Percentiles rank a stretch among this genome's conserved stretches.
Evolutionary conservation across 148 eudicot genomes (phyloP).

Genomic region (Diospyros kaki): DNA sequence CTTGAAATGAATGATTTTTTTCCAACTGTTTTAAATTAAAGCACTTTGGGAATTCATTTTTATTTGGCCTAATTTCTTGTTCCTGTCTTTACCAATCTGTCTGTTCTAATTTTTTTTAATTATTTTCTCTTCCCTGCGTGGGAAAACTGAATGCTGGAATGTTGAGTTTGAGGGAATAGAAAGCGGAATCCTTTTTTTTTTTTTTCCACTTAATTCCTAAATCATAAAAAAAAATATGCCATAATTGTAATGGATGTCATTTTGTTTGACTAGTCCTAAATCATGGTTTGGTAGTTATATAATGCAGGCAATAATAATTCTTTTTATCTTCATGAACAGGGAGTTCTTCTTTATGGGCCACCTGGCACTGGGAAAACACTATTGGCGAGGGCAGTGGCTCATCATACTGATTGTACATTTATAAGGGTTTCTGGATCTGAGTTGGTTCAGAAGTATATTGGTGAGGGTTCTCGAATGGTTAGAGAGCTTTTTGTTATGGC

Average conservation of each 20-base stretch:
- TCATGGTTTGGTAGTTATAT: not conserved
- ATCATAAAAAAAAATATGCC: not conserved
- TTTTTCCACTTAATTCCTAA: too few relatives aligned
- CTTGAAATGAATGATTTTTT: not conserved
- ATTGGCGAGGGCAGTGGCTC: constrained; percentile 75
- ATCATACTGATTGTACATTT: constrained; percentile 70
- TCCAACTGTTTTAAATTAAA: not conserved
- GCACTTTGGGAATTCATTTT: not conserved
- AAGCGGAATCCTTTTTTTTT: not conserved
- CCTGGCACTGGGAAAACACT: constrained; percentile 73
- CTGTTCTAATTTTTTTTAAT: not conserved
- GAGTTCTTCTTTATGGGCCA: constrained; percentile 70
- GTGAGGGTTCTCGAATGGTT: constrained; percentile 80
- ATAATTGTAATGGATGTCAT: not conserved
- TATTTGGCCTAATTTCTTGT: not conserved
- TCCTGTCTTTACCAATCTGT: not conserved
- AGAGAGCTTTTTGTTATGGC: constrained; percentile 82
- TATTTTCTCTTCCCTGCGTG: not conserved
- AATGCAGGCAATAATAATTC: not conserved
- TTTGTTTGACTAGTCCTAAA: not conserved
- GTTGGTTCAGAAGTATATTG: constrained; percentile 70
- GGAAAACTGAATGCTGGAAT: not conserved
- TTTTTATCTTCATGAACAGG: constrained; percentile 24
- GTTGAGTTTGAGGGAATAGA: not conserved
- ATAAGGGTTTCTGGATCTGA: constrained; percentile 78